Evolutionary conservation across 1,139 yeast genomes (phyloP).

Genomic region (Candida labiduridarum): DNA sequence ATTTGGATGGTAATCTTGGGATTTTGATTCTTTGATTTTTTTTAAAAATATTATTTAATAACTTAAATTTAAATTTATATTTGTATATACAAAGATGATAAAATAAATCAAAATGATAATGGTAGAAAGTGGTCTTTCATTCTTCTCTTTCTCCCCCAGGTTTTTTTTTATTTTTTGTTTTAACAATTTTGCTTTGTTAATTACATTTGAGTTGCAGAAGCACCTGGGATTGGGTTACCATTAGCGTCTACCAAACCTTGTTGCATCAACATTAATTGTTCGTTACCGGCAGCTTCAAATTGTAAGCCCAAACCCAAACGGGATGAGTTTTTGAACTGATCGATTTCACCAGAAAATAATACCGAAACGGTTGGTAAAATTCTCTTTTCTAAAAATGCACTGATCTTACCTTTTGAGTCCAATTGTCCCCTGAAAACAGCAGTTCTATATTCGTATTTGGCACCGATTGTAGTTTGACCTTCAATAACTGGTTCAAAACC

Average conservation of each 20-base stretch:
- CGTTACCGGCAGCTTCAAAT: constrained; percentile 93
- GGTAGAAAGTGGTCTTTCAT: background rate
- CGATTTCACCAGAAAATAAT: constrained; percentile 87
- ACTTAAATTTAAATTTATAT: constrained; percentile 2
- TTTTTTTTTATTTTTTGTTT: background rate
- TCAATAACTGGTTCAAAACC: constrained; percentile 82
- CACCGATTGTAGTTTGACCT: constrained; percentile 93
- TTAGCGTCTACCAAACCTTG: constrained; percentile 79
- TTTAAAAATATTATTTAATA: constrained; percentile 2
- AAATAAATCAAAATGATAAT: constrained; percentile 3
- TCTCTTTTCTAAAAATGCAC: constrained; percentile 90
- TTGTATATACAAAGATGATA: constrained; percentile 7
- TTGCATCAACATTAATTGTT: constrained; percentile 76
- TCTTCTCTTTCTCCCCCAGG: background rate
- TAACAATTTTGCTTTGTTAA: background rate
- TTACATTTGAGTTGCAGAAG: constrained; percentile 34
- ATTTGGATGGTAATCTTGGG: constrained; percentile 37
- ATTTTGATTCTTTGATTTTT: background rate
- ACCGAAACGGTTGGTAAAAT: constrained; percentile 89
- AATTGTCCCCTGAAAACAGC: constrained; percentile 94
- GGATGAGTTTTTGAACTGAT: constrained; percentile 82
- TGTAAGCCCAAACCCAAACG: constrained; percentile 93
- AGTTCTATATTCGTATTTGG: constrained; percentile 97
- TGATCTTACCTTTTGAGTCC: constrained; percentile 89
- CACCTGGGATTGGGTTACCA: constrained; percentile 83